Evolutionary conservation across 495 filamentous ascomycete genomes (phyloP).

Genomic region (Aspergillus haitiensis): DNA sequence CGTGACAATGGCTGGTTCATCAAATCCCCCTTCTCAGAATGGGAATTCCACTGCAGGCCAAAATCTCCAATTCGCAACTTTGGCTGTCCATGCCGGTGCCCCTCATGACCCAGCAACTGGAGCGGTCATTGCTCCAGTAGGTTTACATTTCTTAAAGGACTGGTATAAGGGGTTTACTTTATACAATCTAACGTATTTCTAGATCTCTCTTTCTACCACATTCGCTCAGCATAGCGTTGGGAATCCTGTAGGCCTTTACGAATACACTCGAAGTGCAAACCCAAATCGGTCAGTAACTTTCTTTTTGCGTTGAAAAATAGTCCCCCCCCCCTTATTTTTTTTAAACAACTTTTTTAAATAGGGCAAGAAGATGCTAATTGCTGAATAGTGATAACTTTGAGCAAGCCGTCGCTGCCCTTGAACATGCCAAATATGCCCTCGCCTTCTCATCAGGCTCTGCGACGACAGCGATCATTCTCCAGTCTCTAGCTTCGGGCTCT

Average conservation of each 20-base stretch:
- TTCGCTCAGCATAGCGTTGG: conserved; percentile 85
- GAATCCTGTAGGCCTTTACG: conserved; percentile 78
- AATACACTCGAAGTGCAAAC: conserved; percentile 90
- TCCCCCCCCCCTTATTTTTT: neutral
- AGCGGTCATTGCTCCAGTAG: conserved; percentile 85
- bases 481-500: conserved; percentile 86
- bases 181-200: conserved; percentile 18
- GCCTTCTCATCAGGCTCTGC: conserved; percentile 95
- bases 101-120: conserved; percentile 88
- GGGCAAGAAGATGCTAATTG: conserved; percentile 15
- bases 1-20: conserved; percentile 25
- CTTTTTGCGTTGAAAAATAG: neutral
- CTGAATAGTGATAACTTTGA: conserved; percentile 80
- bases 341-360: neutral
- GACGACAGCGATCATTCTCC: conserved; percentile 87
- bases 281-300: conserved; percentile 68
- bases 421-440: conserved; percentile 88
- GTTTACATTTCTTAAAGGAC: conserved; percentile 21
- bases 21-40: conserved; percentile 27
- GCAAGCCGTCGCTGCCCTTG: conserved; percentile 82
- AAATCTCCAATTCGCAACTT: conserved; percentile 77
- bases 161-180: conserved; percentile 7
- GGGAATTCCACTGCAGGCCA: conserved; percentile 34
- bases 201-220: conserved; percentile 95
- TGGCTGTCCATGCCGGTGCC: conserved; percentile 90